These are phyloP conservation scores for Suhomyces choctaworum DNA, from an alignment of 1,139 yeast species.

Conservation along the genomic window DNA sequence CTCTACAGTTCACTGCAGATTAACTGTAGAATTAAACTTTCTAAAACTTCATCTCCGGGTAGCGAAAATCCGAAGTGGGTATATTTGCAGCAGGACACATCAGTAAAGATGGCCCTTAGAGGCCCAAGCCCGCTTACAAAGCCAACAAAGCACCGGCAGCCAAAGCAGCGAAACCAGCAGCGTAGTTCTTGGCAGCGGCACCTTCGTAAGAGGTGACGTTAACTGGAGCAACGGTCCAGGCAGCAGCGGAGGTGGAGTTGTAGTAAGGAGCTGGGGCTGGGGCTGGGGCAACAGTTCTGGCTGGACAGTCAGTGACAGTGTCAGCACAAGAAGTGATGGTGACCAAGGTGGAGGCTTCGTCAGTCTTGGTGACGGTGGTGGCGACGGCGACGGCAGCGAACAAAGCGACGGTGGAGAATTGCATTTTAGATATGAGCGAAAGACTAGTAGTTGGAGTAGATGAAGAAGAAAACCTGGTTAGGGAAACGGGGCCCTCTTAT, in stretches of 20 bases:
- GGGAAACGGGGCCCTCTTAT: conserved; percentile 5
- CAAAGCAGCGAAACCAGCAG: conserved; percentile 50
- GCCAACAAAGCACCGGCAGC: conserved; percentile 57
- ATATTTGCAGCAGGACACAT: conserved; percentile 6
- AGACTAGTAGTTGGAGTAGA: conserved; percentile 30
- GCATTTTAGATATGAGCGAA: conserved; percentile 36
- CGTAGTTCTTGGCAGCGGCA: conserved; percentile 29
- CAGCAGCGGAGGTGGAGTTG: conserved; percentile 19
- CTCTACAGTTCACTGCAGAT: conserved; percentile 5
- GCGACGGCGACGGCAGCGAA: conserved; percentile 44
- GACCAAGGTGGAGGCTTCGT: conserved; percentile 31
- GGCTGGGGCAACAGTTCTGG: conserved; percentile 21
- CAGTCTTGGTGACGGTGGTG: conserved; percentile 36
- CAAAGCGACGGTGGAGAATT: conserved; percentile 50
- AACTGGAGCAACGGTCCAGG: conserved; percentile 28
- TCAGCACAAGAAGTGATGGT: conserved; percentile 48
- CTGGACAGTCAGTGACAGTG: conserved; percentile 44
- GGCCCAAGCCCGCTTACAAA: conserved; percentile 33
- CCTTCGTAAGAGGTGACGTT: conserved; percentile 42
- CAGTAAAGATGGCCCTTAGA: conserved; percentile 5
- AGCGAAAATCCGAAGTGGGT: conserved; percentile 3
- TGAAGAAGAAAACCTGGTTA: conserved; percentile 11
- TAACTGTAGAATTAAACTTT: not conserved
- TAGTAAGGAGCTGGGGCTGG: conserved; percentile 30
- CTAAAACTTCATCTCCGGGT: not conserved